Conservation (phyloP, 306 rosid species). For the Elaeagnus macrophylla region DNA sequence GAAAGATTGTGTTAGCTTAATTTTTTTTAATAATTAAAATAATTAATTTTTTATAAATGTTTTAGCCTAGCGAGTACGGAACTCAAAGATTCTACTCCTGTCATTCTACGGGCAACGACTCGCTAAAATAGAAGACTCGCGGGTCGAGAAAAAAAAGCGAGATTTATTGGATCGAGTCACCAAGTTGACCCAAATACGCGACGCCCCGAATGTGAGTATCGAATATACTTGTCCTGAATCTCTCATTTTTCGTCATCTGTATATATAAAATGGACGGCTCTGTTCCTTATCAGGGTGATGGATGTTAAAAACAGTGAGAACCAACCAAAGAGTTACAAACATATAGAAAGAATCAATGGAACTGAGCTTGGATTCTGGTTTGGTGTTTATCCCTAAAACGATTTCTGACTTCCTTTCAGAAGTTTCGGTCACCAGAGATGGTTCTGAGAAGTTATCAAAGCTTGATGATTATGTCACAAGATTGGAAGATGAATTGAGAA, state of each 20-base stretch:
- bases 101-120: no score
- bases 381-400: constrained; percentile 43
- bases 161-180: constrained; percentile 16
- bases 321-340: neutral
- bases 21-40: no score
- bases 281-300: constrained; percentile 19
- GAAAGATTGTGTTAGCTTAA: no score
- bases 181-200: constrained; percentile 48
- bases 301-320: neutral
- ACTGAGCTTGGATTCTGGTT: constrained; percentile 44
- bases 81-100: no score
- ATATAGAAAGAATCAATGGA: constrained; percentile 27
- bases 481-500: constrained; percentile 59
- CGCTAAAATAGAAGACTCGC: constrained; percentile 2
- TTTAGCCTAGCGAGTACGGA: no score
- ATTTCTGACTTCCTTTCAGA: constrained; percentile 37
- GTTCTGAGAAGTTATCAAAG: constrained; percentile 27
- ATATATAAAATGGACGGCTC: no score
- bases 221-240: constrained; percentile 59
- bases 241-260: constrained; percentile 19
- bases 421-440: constrained; percentile 28
- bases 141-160: neutral
- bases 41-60: no score
- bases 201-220: constrained; percentile 42
- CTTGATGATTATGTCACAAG: constrained; percentile 37